Conservation (phyloP, 1,284 basidiomycete species). For the Pseudomicrostroma phylloplanum region DNA sequence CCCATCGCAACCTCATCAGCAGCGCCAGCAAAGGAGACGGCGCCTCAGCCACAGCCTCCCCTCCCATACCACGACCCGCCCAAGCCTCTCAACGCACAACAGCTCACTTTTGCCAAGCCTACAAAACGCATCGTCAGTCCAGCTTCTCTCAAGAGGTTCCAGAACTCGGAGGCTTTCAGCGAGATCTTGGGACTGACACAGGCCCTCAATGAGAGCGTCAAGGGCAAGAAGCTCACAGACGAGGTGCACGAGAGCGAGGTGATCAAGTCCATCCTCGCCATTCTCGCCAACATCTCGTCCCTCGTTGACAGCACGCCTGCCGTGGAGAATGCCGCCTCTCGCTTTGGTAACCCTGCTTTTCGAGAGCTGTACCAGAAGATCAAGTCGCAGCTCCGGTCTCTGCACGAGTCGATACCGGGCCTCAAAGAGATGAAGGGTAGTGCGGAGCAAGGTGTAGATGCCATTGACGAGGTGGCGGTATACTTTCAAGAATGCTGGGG, state of each 20-base stretch:
- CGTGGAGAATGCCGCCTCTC: constrained; percentile 69
- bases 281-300: constrained; percentile 25
- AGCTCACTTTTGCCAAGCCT: constrained; percentile 30
- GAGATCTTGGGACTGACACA: constrained; percentile 70
- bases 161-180: constrained; percentile 66
- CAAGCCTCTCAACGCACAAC: background rate
- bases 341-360: constrained; percentile 98
- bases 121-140: constrained; percentile 72
- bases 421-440: constrained; percentile 31
- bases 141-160: constrained; percentile 75
- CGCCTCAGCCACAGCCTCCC: constrained; percentile 2
- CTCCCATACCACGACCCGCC: constrained; percentile 4
- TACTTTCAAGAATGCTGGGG: constrained; percentile 91
- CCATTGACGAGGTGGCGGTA: constrained; percentile 53
- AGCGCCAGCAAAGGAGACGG: background rate
- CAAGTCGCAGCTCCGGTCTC: constrained; percentile 57
- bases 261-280: constrained; percentile 56
- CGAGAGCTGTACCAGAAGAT: constrained; percentile 81
- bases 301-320: constrained; percentile 67
- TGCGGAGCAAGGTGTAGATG: background rate
- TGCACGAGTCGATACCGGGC: constrained; percentile 46
- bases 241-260: constrained; percentile 58
- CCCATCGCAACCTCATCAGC: background rate
- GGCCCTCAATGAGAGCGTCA: constrained; percentile 68
- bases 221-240: constrained; percentile 68